Evolutionary conservation across 2,329 filamentous ascomycete genomes (phyloP).

Genomic region (Clarireedia paspali): DNA sequence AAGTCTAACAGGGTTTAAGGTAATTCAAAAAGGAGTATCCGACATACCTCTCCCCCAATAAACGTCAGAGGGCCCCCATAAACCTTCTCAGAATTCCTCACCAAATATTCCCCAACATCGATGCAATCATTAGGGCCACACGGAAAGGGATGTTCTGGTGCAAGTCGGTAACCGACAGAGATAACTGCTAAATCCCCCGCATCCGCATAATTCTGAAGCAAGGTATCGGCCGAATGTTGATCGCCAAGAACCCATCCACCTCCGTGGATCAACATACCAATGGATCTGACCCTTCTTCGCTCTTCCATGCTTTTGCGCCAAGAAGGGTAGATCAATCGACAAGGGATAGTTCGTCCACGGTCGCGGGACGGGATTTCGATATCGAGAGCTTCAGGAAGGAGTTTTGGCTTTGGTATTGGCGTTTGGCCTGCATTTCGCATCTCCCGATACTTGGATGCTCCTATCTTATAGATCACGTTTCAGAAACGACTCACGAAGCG

Average conservation of each 20-base stretch:
- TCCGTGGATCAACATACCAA: slow-evolving; percentile 50
- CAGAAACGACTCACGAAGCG: neutral
- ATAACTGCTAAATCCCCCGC: slow-evolving; percentile 40
- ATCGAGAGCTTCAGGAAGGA: slow-evolving; percentile 39
- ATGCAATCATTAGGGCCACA: slow-evolving; percentile 47
- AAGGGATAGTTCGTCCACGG: slow-evolving; percentile 40
- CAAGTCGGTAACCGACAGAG: slow-evolving; percentile 51
- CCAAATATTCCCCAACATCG: slow-evolving; percentile 46
- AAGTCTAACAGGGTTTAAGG: no score
- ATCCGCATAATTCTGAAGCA: slow-evolving; percentile 43
- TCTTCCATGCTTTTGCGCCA: slow-evolving; percentile 33
- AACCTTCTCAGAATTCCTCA: slow-evolving; percentile 36
- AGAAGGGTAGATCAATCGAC: slow-evolving; percentile 29
- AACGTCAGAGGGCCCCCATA: slow-evolving; percentile 38
- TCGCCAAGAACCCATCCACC: slow-evolving; percentile 26
- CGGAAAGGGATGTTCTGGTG: slow-evolving; percentile 52
- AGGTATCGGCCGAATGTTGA: slow-evolving; percentile 28
- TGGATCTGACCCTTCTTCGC: slow-evolving; percentile 39
- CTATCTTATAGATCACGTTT: slow-evolving; percentile 33
- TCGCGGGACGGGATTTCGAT: slow-evolving; percentile 45
- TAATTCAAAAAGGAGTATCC: no score
- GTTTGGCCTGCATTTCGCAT: slow-evolving; percentile 47
- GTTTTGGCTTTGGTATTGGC: slow-evolving; percentile 37
- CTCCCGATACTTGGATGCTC: slow-evolving; percentile 44
- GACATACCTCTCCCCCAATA: slow-evolving; percentile 37